These are phyloP conservation scores for Penicillium sp. DNA, from an alignment of 2,329 filamentous ascomycete species.

Conservation along the genomic window DNA sequence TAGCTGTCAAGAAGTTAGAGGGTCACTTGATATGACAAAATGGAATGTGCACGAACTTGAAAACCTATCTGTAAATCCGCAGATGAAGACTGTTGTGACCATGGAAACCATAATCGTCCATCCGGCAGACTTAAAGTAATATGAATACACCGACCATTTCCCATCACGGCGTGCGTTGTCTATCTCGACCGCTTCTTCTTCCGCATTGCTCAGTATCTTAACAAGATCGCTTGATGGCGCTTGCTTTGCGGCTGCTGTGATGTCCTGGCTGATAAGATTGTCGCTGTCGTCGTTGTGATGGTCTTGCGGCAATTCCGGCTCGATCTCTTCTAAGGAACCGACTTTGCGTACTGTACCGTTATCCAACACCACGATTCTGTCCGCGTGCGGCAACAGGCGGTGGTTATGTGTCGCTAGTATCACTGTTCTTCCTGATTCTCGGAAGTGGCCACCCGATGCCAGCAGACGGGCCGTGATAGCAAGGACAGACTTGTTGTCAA, in stretches of 20 bases:
- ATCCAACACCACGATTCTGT: slow-evolving; percentile 7
- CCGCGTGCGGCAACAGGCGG: slow-evolving; percentile 3
- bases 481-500: slow-evolving; percentile 46
- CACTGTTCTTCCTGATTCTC: slow-evolving; percentile 33
- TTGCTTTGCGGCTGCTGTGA: not conserved
- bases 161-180: slow-evolving; percentile 6
- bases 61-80: slow-evolving; percentile 7
- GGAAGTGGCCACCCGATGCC: slow-evolving; percentile 42
- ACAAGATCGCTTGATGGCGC: not conserved
- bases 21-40: not conserved
- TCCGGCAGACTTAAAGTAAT: slow-evolving; percentile 11
- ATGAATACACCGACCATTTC: slow-evolving; percentile 17
- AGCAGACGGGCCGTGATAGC: slow-evolving; percentile 43
- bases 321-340: slow-evolving; percentile 3
- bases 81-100: not conserved
- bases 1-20: slow-evolving; percentile 5
- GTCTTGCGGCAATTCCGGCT: slow-evolving; percentile 1
- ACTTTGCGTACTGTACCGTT: slow-evolving; percentile 3
- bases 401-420: slow-evolving; percentile 30
- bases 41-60: not conserved
- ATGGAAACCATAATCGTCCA: not conserved
- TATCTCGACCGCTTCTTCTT: not conserved
- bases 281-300: not conserved
- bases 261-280: not conserved
- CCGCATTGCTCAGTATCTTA: not conserved